A percentile compares a stretch with the other conserved stretches of the same genome.
phyloP scores from a whole-genome alignment of 306 rosid species.

The Ammopiptanthus mongolicus region DNA sequence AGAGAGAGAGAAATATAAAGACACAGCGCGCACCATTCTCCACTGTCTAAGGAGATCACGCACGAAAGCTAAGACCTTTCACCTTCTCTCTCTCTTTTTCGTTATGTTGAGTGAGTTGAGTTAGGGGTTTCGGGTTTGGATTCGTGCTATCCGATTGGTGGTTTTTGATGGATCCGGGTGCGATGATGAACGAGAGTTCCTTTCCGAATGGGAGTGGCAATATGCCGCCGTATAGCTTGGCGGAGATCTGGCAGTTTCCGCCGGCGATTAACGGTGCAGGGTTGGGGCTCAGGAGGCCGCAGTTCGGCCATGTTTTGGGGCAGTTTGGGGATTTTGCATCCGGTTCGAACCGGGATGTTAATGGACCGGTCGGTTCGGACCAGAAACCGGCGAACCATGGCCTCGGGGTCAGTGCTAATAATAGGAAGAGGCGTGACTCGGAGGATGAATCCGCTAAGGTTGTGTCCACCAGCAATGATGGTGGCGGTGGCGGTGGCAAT shows the following conservation, averaged over 20 bases:
- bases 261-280: conserved; percentile 38
- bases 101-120: not conserved
- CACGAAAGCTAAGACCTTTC: conserved; percentile 4
- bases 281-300: conserved; percentile 51
- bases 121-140: not conserved
- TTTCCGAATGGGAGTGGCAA: conserved; percentile 42
- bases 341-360: conserved; percentile 42
- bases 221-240: conserved; percentile 52
- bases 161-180: conserved; percentile 60
- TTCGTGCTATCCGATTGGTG: not conserved
- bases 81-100: not conserved
- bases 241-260: conserved; percentile 85
- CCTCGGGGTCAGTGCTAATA: conserved; percentile 9
- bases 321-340: conserved; percentile 45
- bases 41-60: conserved; percentile 58
- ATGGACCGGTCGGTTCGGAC: conserved; percentile 40
- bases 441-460: conserved; percentile 56
- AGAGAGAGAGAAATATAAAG: conserved; percentile 24
- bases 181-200: conserved; percentile 49
- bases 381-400: conserved; percentile 24
- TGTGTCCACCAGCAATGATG: conserved; percentile 50
- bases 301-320: too few species aligned
- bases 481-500: conserved; percentile 53
- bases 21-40: conserved; percentile 53
- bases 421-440: conserved; percentile 57